Evolutionary conservation across 148 eudicot species (phyloP), one percentile per base, ranked within the genome.

Genomic region (Rhododendron molle): DNA sequence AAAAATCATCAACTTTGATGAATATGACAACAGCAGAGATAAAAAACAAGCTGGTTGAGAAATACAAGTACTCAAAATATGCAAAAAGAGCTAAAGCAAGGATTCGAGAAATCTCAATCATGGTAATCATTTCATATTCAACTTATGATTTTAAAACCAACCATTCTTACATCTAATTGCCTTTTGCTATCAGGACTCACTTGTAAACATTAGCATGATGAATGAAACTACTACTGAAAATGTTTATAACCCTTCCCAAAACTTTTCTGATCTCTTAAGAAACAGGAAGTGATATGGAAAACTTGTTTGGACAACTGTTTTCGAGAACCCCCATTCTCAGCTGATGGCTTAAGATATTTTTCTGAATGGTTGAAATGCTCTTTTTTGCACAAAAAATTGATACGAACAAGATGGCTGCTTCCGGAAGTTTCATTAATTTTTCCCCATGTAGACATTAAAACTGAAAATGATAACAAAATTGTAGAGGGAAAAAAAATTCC

Each of bases 11-110:
- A 47, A 92, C 92, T 86, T 84, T 91, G 38, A 86, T 87, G 88
- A 87, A 90, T 82, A 76, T 93, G 90, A 87, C 90, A 54, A 94
- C 96, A 86, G 91, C 90, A 80, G 87, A 93, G 83, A 93, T 94
- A 85, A 96, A 87, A 90, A 93, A 92, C 67, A 87, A 81, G 84
- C 95, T 96, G n/a, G 87, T 96, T 77, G 92, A 93, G 44, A 96
- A 91, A 81, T 96, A 89, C 90, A 90, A 87, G 77, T 81, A 82
- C 79, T 95, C 97, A 40, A 89, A 90, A 46, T 89, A 91, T 87
- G 92, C 92, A 43, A 87, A 82, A 21, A 91, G 81, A 40, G 91
- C 90, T 40, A 90, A 89, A 86, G 72, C 90, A 32, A 93, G 90
- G 90, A 89, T 92, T 26, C 89, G 86, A 78, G 91, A 92, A 86